These are phyloP conservation scores for Dictyostelium firmibasis DNA, from an alignment of 78 protist species.

Conservation along the genomic window DNA sequence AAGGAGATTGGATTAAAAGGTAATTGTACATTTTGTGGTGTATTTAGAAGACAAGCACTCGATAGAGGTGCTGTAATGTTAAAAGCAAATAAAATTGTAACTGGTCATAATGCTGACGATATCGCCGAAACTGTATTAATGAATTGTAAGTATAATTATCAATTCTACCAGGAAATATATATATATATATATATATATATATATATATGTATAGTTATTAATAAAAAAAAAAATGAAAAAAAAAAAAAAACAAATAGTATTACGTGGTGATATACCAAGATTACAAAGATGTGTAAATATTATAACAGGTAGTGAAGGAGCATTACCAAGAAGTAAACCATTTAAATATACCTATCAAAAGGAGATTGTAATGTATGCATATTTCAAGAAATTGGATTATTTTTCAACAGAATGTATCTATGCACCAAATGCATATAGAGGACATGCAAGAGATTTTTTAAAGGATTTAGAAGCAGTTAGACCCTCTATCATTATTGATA, in stretches of 20 bases:
- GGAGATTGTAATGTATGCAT: constrained; percentile 95
- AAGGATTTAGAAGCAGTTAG: constrained; percentile 86
- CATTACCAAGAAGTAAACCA: constrained; percentile 92
- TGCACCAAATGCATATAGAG: constrained; percentile 91
- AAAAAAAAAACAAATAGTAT: no score
- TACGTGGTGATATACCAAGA: constrained; percentile 92
- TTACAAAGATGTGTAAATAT: constrained; percentile 86
- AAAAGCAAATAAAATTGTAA: constrained; percentile 85
- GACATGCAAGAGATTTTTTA: constrained; percentile 88
- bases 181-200: neutral
- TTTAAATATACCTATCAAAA: constrained; percentile 93
- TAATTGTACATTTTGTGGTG: constrained; percentile 97
- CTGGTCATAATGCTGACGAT: constrained; percentile 97
- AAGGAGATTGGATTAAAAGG: constrained; percentile 81
- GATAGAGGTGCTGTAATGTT: constrained; percentile 91
- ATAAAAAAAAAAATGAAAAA: no score
- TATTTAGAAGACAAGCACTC: constrained; percentile 95
- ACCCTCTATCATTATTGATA: constrained; percentile 82
- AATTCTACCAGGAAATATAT: neutral
- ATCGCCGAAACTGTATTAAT: constrained; percentile 95
- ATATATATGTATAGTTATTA: neutral
- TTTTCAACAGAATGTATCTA: constrained; percentile 92
- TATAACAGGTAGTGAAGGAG: constrained; percentile 85
- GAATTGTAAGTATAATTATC: constrained; percentile 89
- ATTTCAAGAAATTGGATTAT: constrained; percentile 89